Conservation (phyloP, 371 early-diverging fungal genomes). For the Rhizomucor pusillus region DNA sequence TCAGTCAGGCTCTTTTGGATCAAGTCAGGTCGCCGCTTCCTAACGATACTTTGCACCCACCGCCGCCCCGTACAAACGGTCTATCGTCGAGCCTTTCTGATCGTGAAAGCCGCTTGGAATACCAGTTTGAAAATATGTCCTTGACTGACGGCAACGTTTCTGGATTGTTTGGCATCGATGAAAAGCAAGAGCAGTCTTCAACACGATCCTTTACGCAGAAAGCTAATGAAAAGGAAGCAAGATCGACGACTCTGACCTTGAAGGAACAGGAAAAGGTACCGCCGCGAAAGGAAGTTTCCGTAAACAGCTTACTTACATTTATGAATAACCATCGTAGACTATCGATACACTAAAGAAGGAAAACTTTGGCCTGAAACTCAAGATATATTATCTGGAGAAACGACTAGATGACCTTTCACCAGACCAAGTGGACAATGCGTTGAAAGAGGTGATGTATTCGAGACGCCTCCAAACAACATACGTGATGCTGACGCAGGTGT, state of each 20-base stretch:
- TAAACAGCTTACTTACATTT: no score
- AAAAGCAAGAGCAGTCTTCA: not conserved
- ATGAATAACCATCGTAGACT: conserved; percentile 40
- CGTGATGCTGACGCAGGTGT: not conserved
- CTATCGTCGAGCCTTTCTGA: conserved; percentile 6
- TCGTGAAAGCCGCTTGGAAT: conserved; percentile 10
- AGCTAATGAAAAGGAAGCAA: conserved; percentile 10
- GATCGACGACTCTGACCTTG: conserved; percentile 44
- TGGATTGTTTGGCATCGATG: not conserved
- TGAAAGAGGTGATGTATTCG: conserved; percentile 49
- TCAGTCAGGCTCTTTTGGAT: not conserved
- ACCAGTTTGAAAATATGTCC: conserved; percentile 9
- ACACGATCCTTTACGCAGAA: not conserved
- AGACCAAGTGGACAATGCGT: conserved; percentile 50
- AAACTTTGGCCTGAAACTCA: conserved; percentile 68
- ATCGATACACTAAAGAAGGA: conserved; percentile 71
- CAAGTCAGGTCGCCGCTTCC: not conserved
- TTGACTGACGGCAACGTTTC: conserved; percentile 4
- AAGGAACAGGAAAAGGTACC: conserved; percentile 66
- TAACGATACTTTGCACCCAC: not conserved
- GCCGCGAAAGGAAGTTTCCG: not conserved
- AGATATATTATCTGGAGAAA: conserved; percentile 66
- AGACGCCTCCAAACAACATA: not conserved
- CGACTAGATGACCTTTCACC: conserved; percentile 56
- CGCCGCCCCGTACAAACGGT: not conserved